Evolutionary conservation across 148 eudicot species (phyloP), one percentile per base, ranked within the genome.

Genomic region (Rhododendron henanense): DNA sequence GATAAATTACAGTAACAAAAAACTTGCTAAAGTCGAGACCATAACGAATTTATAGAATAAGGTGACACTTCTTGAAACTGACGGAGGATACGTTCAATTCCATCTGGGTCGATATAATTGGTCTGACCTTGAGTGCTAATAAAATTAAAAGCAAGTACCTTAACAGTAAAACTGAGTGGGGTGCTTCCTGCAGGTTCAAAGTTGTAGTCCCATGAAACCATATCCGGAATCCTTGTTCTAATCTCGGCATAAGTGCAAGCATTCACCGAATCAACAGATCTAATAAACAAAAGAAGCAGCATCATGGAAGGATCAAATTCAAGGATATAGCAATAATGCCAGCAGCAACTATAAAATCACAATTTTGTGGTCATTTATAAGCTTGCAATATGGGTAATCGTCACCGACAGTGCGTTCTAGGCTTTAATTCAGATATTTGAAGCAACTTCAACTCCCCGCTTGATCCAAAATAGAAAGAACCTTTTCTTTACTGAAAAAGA

Each of bases 201-300:
- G 90, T 93, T 93, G 91, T 93, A 94, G 90, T 97, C 99, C 98
- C 98, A 95, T 77, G 98, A 94, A 69, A 93, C 87, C 85, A 96
- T 94, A 78, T 95, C 98, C 10, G 98, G 99, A 83, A 95, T 94
- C 91, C 94, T 93, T 85, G 98, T 97, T 87, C 99, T 93, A 85
- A 97, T 92, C 89, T 97, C 99, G 23, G 98, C 98, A 87, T 95
- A 97, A 48, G 93, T 94, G 91, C 98, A 97, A 88, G 94, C 93
- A 81, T 91, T 93, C 81, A 89, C 83, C 13, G 99, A 93, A 87
- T 97, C 99, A 87, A 95, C 88, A 71, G 99, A 94, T 88, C 99
- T 97, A 65, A 73, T 80, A 25, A 86, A 87, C 71, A 14, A 85
- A 85, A 33, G 37, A 75, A 73, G 45, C 61, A 87, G 35, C 15